Conservation (phyloP, 345 rosid genomes). For the Cardiospermum halicacabum region DNA sequence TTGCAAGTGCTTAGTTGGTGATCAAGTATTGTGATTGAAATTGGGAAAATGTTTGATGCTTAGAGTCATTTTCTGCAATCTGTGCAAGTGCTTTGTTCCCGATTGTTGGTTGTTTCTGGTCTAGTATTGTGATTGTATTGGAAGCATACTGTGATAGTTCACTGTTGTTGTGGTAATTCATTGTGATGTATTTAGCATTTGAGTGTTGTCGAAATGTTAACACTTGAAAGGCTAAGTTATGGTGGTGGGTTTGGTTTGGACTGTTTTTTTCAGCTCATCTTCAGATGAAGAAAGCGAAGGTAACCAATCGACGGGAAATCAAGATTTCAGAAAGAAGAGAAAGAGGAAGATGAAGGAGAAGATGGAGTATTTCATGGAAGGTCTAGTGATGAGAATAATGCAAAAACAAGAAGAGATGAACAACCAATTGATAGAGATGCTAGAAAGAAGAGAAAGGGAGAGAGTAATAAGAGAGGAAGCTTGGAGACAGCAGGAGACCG, state of each 20-base stretch:
- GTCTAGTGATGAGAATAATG: constrained; percentile 51
- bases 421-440: constrained; percentile 52
- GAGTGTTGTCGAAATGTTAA: not conserved
- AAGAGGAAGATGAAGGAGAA: constrained; percentile 44
- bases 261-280: constrained; percentile 40
- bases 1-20: not conserved
- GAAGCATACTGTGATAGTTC: no score
- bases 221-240: not conserved
- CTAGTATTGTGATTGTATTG: not conserved
- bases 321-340: constrained; percentile 50
- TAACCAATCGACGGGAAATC: constrained; percentile 29
- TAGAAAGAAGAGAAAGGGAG: constrained; percentile 68
- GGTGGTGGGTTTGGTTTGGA: not conserved
- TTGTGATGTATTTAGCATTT: not conserved
- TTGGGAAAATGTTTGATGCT: no score
- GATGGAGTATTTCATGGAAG: constrained; percentile 45
- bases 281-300: constrained; percentile 28
- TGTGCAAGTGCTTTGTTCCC: no score
- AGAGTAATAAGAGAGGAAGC: constrained; percentile 64
- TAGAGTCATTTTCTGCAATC: no score
- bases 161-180: no score
- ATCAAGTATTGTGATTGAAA: not conserved
- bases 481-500: constrained; percentile 65
- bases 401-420: constrained; percentile 79
- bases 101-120: not conserved